Evolutionary conservation across 257 asterid species (phyloP), one percentile per base, ranked within the genome.

Genomic region (Solanum pennellii): DNA sequence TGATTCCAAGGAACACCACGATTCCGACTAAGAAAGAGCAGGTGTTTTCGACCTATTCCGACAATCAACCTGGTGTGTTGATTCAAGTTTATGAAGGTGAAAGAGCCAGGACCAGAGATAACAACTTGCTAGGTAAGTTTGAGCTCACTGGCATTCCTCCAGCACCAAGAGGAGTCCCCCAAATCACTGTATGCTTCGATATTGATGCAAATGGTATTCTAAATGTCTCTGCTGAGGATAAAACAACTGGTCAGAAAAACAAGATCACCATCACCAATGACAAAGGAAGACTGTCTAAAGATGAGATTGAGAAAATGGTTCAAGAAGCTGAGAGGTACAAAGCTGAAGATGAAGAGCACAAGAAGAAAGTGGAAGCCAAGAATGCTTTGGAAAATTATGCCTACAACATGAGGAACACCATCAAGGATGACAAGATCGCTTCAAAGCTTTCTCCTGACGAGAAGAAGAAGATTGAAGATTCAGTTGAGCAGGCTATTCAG

Each of bases 331-430:
- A 90, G 74, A 88, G 80, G 52, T 88, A 88, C 83, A 90, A 88
- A 33, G 85, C 90, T 13, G 92, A 90, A 20, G 92, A 88, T 12
- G 92, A 90, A 69, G 92, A 90, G 52, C 88, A 86, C 21, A 90
- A 88, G 87, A 90, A 84, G 85, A 90, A 90, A 44, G 92, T 90
- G 0, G 92, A 90, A 16, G 89, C 92, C 14, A 90, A 90, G 88
- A 90, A 90, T 5, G 88, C 88, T 0, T 33, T 90, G 15, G 89
- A 88, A 72, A 90, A 87, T 66, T 90, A 88, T 52, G 89, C 92
- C 1, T 90, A 90, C 89, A 90, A 89, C 88, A 90, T 90, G 92
- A 89, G 92, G 85, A 90, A 90, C 83, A 90, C 92, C 56, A 87
- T 90, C 9, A 90, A 89, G 90, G 92, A 90, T 29, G 92, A 90